Evolutionary conservation across 768 basidiomycete genomes (phyloP).

Genomic region (Suillus decipiens): DNA sequence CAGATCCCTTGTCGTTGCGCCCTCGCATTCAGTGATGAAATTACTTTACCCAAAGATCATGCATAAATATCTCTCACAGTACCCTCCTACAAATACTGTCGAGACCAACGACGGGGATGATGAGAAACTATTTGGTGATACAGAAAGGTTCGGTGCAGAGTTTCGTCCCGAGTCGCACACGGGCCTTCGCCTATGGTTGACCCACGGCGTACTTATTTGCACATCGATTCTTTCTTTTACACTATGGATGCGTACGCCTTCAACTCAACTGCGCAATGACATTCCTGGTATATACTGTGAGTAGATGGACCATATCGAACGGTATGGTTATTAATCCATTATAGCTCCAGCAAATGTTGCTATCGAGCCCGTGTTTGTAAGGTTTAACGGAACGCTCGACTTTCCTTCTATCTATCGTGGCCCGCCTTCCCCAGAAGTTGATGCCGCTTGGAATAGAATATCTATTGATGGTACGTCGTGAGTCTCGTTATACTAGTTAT

Average conservation of each 20-base stretch:
- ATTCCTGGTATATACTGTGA: conserved; percentile 7
- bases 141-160: conserved; percentile 1
- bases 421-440: too few species aligned
- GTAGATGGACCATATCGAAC: neutral
- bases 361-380: conserved; percentile 12
- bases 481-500: too few species aligned
- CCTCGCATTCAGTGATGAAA: neutral
- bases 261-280: neutral
- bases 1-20: neutral
- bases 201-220: conserved; percentile 6
- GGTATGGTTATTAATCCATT: neutral
- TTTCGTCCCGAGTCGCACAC: neutral
- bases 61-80: conserved; percentile 1
- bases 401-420: conserved; percentile 7
- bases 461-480: too few species aligned
- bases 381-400: conserved; percentile 12
- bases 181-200: conserved; percentile 8
- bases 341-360: conserved; percentile 16
- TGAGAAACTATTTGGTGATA: neutral
- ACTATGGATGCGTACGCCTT: conserved; percentile 12
- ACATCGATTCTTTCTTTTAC: conserved; percentile 8
- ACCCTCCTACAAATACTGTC: neutral
- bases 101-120: neutral
- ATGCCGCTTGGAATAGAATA: too few species aligned
- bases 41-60: neutral